phyloP scores from a whole-genome alignment of 805 yeast species.

The Deakozyma indianensis region DNA sequence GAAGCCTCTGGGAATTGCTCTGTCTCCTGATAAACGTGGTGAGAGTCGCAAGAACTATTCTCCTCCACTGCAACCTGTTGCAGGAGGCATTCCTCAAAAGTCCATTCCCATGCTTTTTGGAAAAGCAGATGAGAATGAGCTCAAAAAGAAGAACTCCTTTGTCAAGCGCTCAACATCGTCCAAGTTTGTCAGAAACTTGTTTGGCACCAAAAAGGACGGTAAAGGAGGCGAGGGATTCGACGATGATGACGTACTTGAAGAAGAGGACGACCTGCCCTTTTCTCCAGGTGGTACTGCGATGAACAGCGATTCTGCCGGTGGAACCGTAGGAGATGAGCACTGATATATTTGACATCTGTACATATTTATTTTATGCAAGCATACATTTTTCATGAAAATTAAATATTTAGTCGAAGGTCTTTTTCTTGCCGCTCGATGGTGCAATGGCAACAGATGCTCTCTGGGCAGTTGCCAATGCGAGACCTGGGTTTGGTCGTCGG shows the following conservation, averaged over 20 bases:
- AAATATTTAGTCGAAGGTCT: conserved; percentile 37
- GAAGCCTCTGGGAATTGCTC: neutral
- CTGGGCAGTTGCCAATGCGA: conserved; percentile 77
- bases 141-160: conserved; percentile 6
- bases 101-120: conserved; percentile 14
- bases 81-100: conserved; percentile 5
- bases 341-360: neutral
- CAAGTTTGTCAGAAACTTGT: conserved; percentile 13
- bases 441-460: conserved; percentile 84
- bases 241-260: conserved; percentile 8
- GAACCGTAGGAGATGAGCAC: neutral
- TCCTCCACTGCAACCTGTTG: neutral
- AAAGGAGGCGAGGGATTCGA: conserved; percentile 5
- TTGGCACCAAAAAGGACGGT: conserved; percentile 11
- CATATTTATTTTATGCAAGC: neutral
- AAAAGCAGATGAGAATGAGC: conserved; percentile 7
- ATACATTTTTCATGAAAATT: too few relatives aligned
- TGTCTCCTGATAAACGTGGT: conserved; percentile 5
- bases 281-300: conserved; percentile 4
- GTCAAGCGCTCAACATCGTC: conserved; percentile 7
- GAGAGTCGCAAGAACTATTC: neutral
- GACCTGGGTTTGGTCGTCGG: conserved; percentile 36
- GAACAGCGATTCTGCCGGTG: neutral
- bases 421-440: conserved; percentile 79
- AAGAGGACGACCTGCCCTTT: conserved; percentile 7